Evolutionary conservation across 1,284 basidiomycete genomes (phyloP), one percentile per base, ranked within the genome.

Genomic region (Apiotrichum gracile): DNA sequence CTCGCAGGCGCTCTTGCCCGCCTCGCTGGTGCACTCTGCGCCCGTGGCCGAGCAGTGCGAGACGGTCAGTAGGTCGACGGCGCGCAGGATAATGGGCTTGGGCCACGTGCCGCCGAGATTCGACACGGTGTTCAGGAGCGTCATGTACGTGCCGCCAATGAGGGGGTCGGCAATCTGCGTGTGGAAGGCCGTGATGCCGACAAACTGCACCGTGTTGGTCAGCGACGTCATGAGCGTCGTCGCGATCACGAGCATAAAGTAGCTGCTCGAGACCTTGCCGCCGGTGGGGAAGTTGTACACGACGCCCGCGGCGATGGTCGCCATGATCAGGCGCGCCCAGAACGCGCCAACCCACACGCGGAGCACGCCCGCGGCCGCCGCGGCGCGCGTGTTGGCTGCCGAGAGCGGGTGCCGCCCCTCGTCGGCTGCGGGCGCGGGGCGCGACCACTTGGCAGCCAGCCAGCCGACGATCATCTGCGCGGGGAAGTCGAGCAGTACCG

Each of bases 31-130:
- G 73, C 92, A 96, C 73, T 96, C 91, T 12, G 80, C 76, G 16
- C 85, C 88, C 87, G 49, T 50, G 9, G 26, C 19, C 4, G 47
- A 78, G 69, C 92, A 97, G 7, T 82, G 85, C 6, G 91, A 90
- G 43, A 84, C 80, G 49, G 83, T 91, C 67, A 97, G 88, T 43
- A 83, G 73, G 74, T 97, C 93, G 55, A 97, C 89, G 9, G 87
- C 87, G 83, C 65, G 63, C 10, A 71, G 66, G 51, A 72, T 65
- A 31, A 75, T 61, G 0, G 73, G 71, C 55, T 60, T 58, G 83
- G 86, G 88, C 93, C 93, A 97, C 1, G 96, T 99, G 9, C 96
- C 96, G 49, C 96, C 96, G 56, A 98, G 82, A 70, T 99, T 99
- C 22, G 87, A 87, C 61, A 97, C 91, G 7, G 96, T 99, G 72